These are phyloP conservation scores for Fonsecaea erecta DNA, from an alignment of 2,329 filamentous ascomycete genomes.

Conservation along the genomic window DNA sequence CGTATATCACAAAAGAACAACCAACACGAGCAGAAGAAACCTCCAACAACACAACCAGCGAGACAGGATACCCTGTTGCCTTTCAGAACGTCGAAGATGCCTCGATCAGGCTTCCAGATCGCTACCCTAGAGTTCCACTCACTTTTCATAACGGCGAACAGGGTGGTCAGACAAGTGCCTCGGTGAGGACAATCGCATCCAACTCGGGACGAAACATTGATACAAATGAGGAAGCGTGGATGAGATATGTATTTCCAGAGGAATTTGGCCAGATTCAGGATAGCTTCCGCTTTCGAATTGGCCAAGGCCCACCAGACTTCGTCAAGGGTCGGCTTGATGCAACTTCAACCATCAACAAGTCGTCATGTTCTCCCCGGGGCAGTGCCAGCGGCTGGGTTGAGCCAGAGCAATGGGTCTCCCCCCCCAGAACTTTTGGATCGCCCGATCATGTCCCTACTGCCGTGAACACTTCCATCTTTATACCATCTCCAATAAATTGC, in stretches of 20 bases:
- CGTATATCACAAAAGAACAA: background rate
- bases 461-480: background rate
- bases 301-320: background rate
- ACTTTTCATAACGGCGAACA: background rate
- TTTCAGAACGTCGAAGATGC: background rate
- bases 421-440: background rate
- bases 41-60: background rate
- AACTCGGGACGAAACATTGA: background rate
- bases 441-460: background rate
- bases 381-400: background rate
- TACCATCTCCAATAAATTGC: background rate
- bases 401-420: background rate
- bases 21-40: background rate
- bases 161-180: background rate
- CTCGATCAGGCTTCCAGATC: background rate
- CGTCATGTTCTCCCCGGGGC: background rate
- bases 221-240: constrained; percentile 24
- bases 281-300: constrained; percentile 8
- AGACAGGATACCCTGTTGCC: background rate
- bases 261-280: constrained; percentile 17
- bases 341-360: background rate
- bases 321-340: background rate
- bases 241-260: constrained; percentile 24
- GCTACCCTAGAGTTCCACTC: background rate
- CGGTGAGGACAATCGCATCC: background rate